Evolutionary conservation across 148 eudicot species (phyloP), one percentile per base, ranked within the genome.

Genomic region (Rhododendron griersonianum): DNA sequence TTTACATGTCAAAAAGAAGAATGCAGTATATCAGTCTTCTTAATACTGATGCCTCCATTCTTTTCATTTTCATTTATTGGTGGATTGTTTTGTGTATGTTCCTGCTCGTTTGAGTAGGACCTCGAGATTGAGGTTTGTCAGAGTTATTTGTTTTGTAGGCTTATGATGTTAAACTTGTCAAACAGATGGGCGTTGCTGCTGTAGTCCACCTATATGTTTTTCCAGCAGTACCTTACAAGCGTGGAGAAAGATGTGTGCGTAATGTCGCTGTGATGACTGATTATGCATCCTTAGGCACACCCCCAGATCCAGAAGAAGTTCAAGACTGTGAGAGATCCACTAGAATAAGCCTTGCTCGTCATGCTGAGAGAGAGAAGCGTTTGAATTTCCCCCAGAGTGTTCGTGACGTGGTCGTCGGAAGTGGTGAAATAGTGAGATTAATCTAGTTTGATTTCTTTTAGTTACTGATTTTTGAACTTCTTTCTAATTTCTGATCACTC

Each of bases 181-280:
- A 85, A 84, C 94, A 96, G 99, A 96, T 96, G 99, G 98, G 98
- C 65, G 86, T 96, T 86, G 98, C 99, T 89, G 98, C 99, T 78
- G 94, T 96, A 61, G 95, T 96, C 81, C 99, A 96, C 88, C 95
- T 96, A 71, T 94, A 94, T 91, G 96, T 93, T 77, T 96, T 96
- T 88, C 99, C 99, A 84, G 99, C 99, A 45, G 91, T 88, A 74
- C 91, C 99, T 81, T 96, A 96, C 90, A 94, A 95, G 88, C 98
- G 94, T 84, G 99, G 99, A 87, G 98, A 95, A 82, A 91, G 99
- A 87, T 94, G 99, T 90, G 98, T 94, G 59, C 92, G 98, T 86
- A 95, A 96, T 90, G 98, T 92, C 30, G 94, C 98, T 37, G 99
- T 96, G 84, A 92, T 96, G 99, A 89, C 94, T 86, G 98, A 96